A percentile compares a stretch with the other conserved stretches of the same genome.
Evolutionary conservation across 225 moss, liverwort and hornwort species (phyloP).

Genomic region (Rhytidiadelphus loreus): DNA sequence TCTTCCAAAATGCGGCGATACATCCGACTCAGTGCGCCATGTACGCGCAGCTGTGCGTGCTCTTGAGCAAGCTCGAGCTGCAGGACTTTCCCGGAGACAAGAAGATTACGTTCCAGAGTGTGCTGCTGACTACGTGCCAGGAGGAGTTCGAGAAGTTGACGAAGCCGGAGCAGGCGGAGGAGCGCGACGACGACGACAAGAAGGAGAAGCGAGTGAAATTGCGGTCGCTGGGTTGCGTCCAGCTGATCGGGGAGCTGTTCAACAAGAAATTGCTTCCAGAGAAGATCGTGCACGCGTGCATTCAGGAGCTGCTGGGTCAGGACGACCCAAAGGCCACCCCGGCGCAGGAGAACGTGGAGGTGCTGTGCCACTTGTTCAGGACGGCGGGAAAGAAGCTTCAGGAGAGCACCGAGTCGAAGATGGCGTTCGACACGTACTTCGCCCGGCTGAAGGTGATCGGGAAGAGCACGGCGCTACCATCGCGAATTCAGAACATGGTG

Average conservation of each 20-base stretch:
- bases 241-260: slow-evolving; percentile 84
- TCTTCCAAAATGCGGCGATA: slow-evolving; percentile 69
- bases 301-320: slow-evolving; percentile 67
- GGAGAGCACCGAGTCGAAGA: slow-evolving; percentile 43
- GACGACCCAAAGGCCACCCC: slow-evolving; percentile 50
- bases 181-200: slow-evolving; percentile 29
- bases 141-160: slow-evolving; percentile 67
- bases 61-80: slow-evolving; percentile 59
- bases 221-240: slow-evolving; percentile 65
- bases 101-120: slow-evolving; percentile 52
- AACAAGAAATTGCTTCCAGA: slow-evolving; percentile 76
- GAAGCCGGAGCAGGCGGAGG: slow-evolving; percentile 44
- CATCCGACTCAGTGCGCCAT: slow-evolving; percentile 75
- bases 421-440: slow-evolving; percentile 49
- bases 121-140: slow-evolving; percentile 68
- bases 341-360: slow-evolving; percentile 85
- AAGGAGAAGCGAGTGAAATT: slow-evolving; percentile 63
- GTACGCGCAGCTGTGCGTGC: slow-evolving; percentile 74
- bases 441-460: slow-evolving; percentile 32
- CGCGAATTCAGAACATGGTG: slow-evolving; percentile 63
- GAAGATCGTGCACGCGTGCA: slow-evolving; percentile 71
- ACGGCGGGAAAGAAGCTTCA: slow-evolving; percentile 73
- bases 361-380: slow-evolving; percentile 60
- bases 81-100: slow-evolving; percentile 66
- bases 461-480: slow-evolving; percentile 18